phyloP scores from a whole-genome alignment of 2,329 filamentous ascomycete species.

The Tolypocladium pustulatum region DNA sequence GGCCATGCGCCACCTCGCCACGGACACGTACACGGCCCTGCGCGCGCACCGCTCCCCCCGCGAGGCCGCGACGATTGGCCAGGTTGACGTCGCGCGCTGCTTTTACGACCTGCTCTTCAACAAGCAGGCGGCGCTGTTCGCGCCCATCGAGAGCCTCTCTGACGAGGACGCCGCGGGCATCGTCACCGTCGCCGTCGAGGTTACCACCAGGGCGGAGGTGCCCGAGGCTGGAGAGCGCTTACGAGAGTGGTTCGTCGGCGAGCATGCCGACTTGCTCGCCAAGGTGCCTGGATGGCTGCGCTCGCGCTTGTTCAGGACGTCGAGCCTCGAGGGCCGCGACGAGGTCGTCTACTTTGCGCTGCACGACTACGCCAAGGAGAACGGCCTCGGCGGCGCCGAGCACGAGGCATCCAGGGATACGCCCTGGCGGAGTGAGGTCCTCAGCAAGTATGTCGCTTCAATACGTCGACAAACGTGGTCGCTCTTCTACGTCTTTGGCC shows the following conservation, averaged over 20 bases:
- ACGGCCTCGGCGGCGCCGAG: conserved; percentile 55
- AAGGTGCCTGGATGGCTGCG: conserved; percentile 73
- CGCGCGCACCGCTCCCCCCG: conserved; percentile 45
- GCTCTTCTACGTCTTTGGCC: conserved; percentile 72
- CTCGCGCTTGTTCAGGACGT: conserved; percentile 59
- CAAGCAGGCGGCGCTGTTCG: conserved; percentile 44
- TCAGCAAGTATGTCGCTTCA: conserved; percentile 44
- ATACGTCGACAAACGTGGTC: conserved; percentile 53
- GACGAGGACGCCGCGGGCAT: conserved; percentile 48
- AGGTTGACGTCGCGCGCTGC: conserved; percentile 55
- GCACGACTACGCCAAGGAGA: conserved; percentile 60
- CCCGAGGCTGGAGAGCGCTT: conserved; percentile 42
- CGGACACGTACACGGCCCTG: conserved; percentile 57
- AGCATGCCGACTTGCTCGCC: conserved; percentile 61
- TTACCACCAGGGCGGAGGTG: conserved; percentile 38
- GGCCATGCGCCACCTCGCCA: conserved; percentile 59
- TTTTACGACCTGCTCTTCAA: conserved; percentile 59
- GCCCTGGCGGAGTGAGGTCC: conserved; percentile 48
- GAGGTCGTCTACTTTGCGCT: conserved; percentile 50
- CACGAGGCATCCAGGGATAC: conserved; percentile 54
- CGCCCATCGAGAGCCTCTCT: conserved; percentile 47
- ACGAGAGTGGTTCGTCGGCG: conserved; percentile 61
- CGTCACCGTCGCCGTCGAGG: conserved; percentile 51
- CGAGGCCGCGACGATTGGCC: conserved; percentile 42
- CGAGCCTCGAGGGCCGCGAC: conserved; percentile 44